Base-by-base conservation (phyloP, 495 filamentous ascomycete species). In the Penicillium daleae region DNA sequence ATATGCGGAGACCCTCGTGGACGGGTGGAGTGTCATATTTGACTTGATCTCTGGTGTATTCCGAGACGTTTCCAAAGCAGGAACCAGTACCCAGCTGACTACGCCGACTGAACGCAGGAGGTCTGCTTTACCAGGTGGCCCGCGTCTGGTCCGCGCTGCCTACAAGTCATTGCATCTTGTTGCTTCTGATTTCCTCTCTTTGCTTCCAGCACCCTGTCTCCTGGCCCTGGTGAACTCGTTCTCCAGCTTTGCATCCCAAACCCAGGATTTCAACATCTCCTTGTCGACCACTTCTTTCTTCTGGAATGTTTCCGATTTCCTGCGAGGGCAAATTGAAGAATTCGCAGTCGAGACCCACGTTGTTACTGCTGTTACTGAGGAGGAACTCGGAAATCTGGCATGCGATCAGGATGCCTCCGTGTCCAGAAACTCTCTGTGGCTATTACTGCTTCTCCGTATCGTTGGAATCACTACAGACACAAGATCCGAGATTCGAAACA, bases 281-380 rank as follows among this genome's bases (percentile, higher is more conserved):
- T 79, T 99, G 17, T 97, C 96, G 17, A 93, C 92, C 2, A 89
- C 95, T 12, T 96, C 94, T 0, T 96, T 96, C 69, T 97, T 96
- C 76, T 97, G 92, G 90, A 92, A 92, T 63, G 85, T 96, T 13
- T 97, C 95, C 2, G 93, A 97, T 72, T 96, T 91, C 63, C 82
- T 98, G 33, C 82, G 81, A 52, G 74, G 70, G 42, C 76, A 78
- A 27, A 84, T 78, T 46, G 77, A 78, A 19, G 61, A 65, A 12
- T 81, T 82, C 53, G 75, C 73, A 0, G 71, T 88, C 39, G 78
- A 85, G 51, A 71, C 63, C 12, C 62, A 78, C 51, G 70, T 80
- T 22, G 71, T 74, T 52, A 60, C 73, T 40, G 70, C 76, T 1
- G 71, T 80, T n/a, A 77, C 73, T 35, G 80, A 82, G 59, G 70